Evolutionary conservation across 208 protist species (phyloP).

Genomic region (Leishmania turanica): DNA sequence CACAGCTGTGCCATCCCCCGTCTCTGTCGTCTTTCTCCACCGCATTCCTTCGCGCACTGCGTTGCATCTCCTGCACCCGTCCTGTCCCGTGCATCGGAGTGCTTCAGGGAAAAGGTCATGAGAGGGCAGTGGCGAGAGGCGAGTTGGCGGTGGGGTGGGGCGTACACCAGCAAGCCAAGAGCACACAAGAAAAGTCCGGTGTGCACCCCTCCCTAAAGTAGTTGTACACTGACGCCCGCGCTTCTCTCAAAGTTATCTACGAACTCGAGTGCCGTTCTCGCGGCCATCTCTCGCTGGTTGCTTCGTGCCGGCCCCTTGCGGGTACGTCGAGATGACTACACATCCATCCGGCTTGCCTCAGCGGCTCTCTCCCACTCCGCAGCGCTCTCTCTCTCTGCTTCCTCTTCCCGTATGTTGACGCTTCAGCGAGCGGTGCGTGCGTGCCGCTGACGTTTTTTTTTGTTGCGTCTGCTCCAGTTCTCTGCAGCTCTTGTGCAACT

Average conservation of each 20-base stretch:
- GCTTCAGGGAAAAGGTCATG: not conserved
- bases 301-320: not conserved
- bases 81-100: not conserved
- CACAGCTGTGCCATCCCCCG: not conserved
- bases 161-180: not conserved
- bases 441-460: not conserved
- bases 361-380: not conserved
- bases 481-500: not conserved
- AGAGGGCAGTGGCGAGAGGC: not conserved
- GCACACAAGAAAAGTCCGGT: not conserved
- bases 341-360: not conserved
- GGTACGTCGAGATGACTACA: not conserved
- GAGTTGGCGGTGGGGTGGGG: not conserved
- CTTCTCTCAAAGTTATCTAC: not conserved
- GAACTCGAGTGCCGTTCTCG: not conserved
- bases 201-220: not conserved
- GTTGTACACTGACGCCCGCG: not conserved
- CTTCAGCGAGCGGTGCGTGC: not conserved
- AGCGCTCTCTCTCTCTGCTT: not conserved
- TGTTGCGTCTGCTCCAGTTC: not conserved
- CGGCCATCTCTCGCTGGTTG: not conserved
- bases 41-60: not conserved
- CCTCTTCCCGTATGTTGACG: not conserved
- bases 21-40: slow-evolving; percentile 9
- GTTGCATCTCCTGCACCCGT: not conserved